Evolutionary conservation across 1,284 basidiomycete species (phyloP), one percentile per base, ranked within the genome.

Genomic region (Puccinia hordei): DNA sequence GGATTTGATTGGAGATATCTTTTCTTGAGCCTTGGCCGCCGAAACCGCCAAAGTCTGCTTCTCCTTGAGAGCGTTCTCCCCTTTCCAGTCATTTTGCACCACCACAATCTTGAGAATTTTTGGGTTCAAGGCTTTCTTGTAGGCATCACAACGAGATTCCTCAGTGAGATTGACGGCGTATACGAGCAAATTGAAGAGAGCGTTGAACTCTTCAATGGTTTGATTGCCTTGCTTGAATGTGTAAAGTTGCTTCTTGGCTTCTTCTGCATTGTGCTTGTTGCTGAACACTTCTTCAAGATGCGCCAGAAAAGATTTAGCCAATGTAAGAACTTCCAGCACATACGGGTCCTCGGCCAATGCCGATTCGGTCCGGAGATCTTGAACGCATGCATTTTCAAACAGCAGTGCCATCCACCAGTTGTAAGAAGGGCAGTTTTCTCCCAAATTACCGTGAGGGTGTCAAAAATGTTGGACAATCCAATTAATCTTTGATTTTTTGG

Each of bases 321-420:
- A 49, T 15, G 8, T 1, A 6, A 63, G 17, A n/a, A 17, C 2
- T 4, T 38, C 8, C 2, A 63, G 35, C 12, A 69, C 44, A 27
- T 69, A 69, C 1, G 66, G 66, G 44, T 69, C 41, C n/a, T 49
- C 13, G 2, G 22, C 44, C 27, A 38, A 69, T 6, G 66, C 66
- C 24, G 22, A 49, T 13, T 69, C 24, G 2, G 71, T 51, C 9
- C 13, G 53, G 6, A 73, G 53, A 13, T 38, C 9, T n/a, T 73
- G 71, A 19, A 17, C 12, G 0, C 51, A 8, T 3, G 71, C 71
- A 15, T 73, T 73, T 22, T 73, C 71, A 13, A 27, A 51, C 1
- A 73, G 30, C 1, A 73, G 22, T 2, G 51, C 53, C 71, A 73
- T 73, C 71, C 71, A 73, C 27, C 71, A 73, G 10, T 73, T 73